Percentiles rank a stretch among this genome's conserved stretches.
These are phyloP conservation scores for Calcarisporium arbuscula DNA, from an alignment of 2,329 filamentous ascomycete genomes.

Conservation along the genomic window DNA sequence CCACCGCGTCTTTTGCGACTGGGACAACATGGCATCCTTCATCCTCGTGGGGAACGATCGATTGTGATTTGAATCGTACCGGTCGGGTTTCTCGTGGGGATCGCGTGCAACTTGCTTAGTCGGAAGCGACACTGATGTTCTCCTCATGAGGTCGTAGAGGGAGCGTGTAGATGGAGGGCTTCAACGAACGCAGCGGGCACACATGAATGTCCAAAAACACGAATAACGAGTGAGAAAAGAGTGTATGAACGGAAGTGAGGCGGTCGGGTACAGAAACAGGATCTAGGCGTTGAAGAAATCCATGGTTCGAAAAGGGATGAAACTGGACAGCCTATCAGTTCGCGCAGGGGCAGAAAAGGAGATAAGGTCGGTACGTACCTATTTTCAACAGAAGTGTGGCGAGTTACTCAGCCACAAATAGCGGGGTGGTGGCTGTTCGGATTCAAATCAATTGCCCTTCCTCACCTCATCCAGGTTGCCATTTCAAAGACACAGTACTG, in stretches of 20 bases:
- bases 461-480: too few species aligned
- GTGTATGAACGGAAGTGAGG: conserved; percentile 6
- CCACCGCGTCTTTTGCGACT: conserved; percentile 60
- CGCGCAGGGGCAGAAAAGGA: too few species aligned
- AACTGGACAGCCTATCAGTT: too few species aligned
- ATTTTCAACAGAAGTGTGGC: too few species aligned
- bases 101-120: conserved; percentile 54
- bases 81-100: conserved; percentile 58
- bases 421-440: too few species aligned
- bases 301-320: conserved; percentile 6
- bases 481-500: too few species aligned
- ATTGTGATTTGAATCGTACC: conserved; percentile 46
- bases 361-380: too few species aligned
- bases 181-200: conserved; percentile 20
- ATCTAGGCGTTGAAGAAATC: neutral
- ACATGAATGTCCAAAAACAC: conserved; percentile 11
- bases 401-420: too few species aligned
- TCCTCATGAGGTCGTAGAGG: conserved; percentile 45
- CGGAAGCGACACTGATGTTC: conserved; percentile 58
- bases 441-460: too few species aligned
- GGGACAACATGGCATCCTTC: conserved; percentile 54
- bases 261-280: too few species aligned
- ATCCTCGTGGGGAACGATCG: conserved; percentile 45
- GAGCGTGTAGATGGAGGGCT: conserved; percentile 14
- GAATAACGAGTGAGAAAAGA: conserved; percentile 1